phyloP scores from a whole-genome alignment of 768 basidiomycete species.

The Nidularia sp. region DNA sequence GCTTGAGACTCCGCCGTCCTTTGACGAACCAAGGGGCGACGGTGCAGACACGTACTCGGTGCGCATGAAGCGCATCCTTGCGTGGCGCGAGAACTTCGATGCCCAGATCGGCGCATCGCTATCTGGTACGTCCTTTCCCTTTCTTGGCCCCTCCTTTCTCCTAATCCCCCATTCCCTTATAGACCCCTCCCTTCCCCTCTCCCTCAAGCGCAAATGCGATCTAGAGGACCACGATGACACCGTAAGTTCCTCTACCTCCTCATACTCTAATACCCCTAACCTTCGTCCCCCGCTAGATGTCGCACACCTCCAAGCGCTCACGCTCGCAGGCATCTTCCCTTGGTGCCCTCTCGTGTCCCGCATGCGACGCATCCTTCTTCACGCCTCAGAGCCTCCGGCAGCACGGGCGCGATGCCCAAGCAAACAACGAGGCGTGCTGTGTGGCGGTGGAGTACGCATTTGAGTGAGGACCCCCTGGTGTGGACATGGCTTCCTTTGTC shows the following conservation, averaged over 20 bases:
- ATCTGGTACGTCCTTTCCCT: slow-evolving; percentile 28
- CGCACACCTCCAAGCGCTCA: slow-evolving; percentile 56
- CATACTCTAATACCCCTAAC: slow-evolving; percentile 8
- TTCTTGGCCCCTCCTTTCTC: slow-evolving; percentile 5
- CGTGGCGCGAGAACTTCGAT: slow-evolving; percentile 63
- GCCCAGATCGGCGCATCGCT: slow-evolving; percentile 34
- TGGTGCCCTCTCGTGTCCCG: slow-evolving; percentile 63
- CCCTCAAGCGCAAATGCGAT: slow-evolving; percentile 50
- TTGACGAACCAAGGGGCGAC: slow-evolving; percentile 20
- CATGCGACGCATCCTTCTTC: slow-evolving; percentile 67
- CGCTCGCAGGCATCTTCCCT: slow-evolving; percentile 36
- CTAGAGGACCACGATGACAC: slow-evolving; percentile 38
- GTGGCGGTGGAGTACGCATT: slow-evolving; percentile 74
- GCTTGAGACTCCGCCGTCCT: slow-evolving; percentile 15
- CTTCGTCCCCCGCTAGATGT: slow-evolving; percentile 29
- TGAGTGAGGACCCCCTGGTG: slow-evolving; percentile 26
- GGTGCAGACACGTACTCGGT: slow-evolving; percentile 43
- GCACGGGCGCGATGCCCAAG: slow-evolving; percentile 50
- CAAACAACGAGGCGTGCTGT: slow-evolving; percentile 62
- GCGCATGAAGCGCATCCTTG: slow-evolving; percentile 64
- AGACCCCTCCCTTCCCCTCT: slow-evolving; percentile 26
- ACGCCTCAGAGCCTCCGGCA: slow-evolving; percentile 55
- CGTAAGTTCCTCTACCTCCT: slow-evolving; percentile 17
- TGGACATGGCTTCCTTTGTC: not conserved
- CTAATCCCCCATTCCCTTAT: slow-evolving; percentile 7